phyloP scores from a whole-genome alignment of 1,284 basidiomycete species.

The Heterobasidion irregulare region DNA sequence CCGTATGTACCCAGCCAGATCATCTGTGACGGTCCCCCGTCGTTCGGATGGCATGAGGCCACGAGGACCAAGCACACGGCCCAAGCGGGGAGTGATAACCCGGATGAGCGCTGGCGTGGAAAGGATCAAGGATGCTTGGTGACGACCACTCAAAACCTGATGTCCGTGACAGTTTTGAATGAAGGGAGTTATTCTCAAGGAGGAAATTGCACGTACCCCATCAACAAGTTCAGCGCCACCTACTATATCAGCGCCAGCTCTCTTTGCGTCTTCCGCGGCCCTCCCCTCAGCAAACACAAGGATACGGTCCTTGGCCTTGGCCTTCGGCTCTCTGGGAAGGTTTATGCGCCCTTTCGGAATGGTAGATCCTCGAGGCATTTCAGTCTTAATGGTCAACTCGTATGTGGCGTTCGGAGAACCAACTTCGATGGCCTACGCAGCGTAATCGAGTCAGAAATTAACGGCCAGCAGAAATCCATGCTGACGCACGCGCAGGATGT shows the following conservation, averaged over 20 bases:
- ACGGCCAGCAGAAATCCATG: background rate
- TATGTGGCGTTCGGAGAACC: slow-evolving; percentile 67
- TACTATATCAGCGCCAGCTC: slow-evolving; percentile 79
- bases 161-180: too few relatives aligned
- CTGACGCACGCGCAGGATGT: slow-evolving; percentile 23
- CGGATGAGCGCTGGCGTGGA: slow-evolving; percentile 78
- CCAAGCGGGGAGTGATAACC: slow-evolving; percentile 74
- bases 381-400: slow-evolving; percentile 75
- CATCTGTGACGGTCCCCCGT: slow-evolving; percentile 89
- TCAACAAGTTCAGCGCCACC: slow-evolving; percentile 82
- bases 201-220: slow-evolving; percentile 40
- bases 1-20: slow-evolving; percentile 74
- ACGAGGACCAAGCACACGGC: slow-evolving; percentile 86
- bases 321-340: slow-evolving; percentile 69
- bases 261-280: slow-evolving; percentile 68
- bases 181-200: background rate
- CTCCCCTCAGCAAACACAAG: slow-evolving; percentile 84
- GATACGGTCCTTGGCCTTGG: slow-evolving; percentile 62
- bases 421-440: slow-evolving; percentile 68
- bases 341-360: slow-evolving; percentile 75
- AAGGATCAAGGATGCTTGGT: slow-evolving; percentile 77
- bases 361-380: slow-evolving; percentile 63
- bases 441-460: background rate
- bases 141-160: slow-evolving; percentile 39
- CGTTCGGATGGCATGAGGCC: slow-evolving; percentile 94